Conservation (phyloP, 1,284 basidiomycete species). For the Irpex rosettiformis region DNA sequence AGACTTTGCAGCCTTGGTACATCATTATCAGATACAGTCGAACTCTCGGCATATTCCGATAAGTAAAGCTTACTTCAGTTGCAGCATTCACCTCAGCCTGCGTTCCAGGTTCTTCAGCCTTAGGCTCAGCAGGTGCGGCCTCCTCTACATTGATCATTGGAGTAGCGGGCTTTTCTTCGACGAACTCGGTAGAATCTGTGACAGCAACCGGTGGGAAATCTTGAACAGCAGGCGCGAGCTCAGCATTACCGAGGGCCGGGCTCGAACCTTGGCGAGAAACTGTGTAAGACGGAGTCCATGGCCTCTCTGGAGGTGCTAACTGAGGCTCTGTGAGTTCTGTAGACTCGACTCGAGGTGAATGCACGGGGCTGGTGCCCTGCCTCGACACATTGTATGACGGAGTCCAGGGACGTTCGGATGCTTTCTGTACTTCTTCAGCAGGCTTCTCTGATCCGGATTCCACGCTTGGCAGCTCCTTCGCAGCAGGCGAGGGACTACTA, state of each 20-base stretch:
- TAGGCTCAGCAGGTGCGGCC: not conserved
- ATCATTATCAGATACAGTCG: not conserved
- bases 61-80: not conserved
- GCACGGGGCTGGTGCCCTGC: conserved; percentile 26
- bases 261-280: conserved; percentile 16
- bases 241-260: not conserved
- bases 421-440: not conserved
- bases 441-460: conserved; percentile 3
- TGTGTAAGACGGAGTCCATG: conserved; percentile 20
- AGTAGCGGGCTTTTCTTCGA: not conserved
- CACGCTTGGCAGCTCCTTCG: not conserved
- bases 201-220: not conserved
- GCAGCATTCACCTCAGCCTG: conserved; percentile 3
- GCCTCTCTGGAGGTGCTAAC: conserved; percentile 4
- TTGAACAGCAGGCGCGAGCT: not conserved
- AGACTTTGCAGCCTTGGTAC: not conserved
- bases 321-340: not conserved
- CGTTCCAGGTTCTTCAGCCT: not conserved
- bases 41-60: not conserved
- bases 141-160: conserved; percentile 5
- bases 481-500: conserved; percentile 11
- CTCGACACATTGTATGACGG: conserved; percentile 28
- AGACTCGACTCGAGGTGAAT: not conserved
- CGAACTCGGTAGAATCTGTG: not conserved
- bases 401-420: conserved; percentile 20